phyloP scores from a whole-genome alignment of 1,284 basidiomycete genomes.

The Filobasidium uniguttulatum region DNA sequence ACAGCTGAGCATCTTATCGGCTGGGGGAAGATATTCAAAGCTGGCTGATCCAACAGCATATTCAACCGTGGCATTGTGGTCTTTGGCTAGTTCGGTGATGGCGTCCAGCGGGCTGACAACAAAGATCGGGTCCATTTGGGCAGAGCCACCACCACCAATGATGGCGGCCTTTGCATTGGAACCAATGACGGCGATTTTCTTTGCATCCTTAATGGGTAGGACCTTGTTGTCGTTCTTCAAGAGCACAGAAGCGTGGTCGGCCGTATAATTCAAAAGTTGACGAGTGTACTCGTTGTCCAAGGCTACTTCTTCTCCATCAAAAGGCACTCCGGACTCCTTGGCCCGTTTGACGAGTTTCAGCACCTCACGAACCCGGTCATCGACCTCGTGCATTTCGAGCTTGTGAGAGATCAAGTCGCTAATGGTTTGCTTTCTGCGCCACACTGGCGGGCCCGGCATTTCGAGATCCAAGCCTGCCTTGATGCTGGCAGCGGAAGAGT shows the following conservation, averaged over 20 bases:
- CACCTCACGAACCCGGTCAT: slow-evolving; percentile 52
- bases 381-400: slow-evolving; percentile 40
- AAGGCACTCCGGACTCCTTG: slow-evolving; percentile 20
- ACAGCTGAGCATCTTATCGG: slow-evolving; percentile 11
- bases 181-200: slow-evolving; percentile 41
- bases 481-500: slow-evolving; percentile 27
- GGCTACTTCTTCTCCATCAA: slow-evolving; percentile 34
- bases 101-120: slow-evolving; percentile 48
- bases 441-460: slow-evolving; percentile 17
- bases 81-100: slow-evolving; percentile 29
- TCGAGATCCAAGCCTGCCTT: slow-evolving; percentile 67
- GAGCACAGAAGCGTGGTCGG: slow-evolving; percentile 52
- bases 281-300: slow-evolving; percentile 41
- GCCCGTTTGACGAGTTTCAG: slow-evolving; percentile 20
- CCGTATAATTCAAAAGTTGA: slow-evolving; percentile 46
- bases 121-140: slow-evolving; percentile 42
- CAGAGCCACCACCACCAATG: slow-evolving; percentile 44
- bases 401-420: slow-evolving; percentile 41
- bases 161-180: slow-evolving; percentile 41
- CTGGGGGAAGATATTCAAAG: slow-evolving; percentile 20
- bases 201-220: slow-evolving; percentile 37
- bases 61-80: slow-evolving; percentile 17
- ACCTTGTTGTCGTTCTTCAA: slow-evolving; percentile 51
- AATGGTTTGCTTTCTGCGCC: slow-evolving; percentile 39
- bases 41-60: slow-evolving; percentile 17